Evolutionary conservation across 2,329 filamentous ascomycete species (phyloP), one percentile per base, ranked within the genome.

Genomic region (Podosphaera xanthii): DNA sequence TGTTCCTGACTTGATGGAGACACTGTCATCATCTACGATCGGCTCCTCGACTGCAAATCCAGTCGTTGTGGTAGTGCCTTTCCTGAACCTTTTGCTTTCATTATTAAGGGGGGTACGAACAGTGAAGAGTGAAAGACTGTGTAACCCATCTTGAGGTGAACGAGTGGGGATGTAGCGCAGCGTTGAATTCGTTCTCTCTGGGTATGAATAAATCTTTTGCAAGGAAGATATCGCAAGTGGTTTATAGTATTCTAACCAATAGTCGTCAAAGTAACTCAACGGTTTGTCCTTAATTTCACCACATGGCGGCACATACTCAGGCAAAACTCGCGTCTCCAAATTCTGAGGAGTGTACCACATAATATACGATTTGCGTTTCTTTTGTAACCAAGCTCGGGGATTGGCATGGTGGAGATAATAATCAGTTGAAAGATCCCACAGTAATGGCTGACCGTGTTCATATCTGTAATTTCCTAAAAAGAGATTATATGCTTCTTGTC

Each of bases 381-480:
- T 80, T 14, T 80, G 74, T 2, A 83, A 77, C 80, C 86, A 91
- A 3, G 77, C 75, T 58, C 84, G 79, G 0, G 92, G 92, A 69
- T 94, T 78, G 40, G 84, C 82, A 67, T 98, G 91, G 67, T 98
- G 92, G 5, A 98, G 81, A 66, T 97, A 94, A 71, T 97, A 96
- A 69, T 98, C 92, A 2, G 89, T 95, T 2, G 85, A 77, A 6
- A 98, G 77, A 68, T 98, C 92, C 92, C 92, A 98, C 1, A 98
- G 77, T 87, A 97, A 91, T 0, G 92, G 92, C 68, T 94, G 84
- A 0, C 87, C 89, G 63, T 88, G 82, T 0, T 79, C 73, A 68
- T 89, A 97, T 57, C 90, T 87, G 69, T 98, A 98, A 68, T 97
- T 96, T 5, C 92, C 92, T 0, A 98, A 77, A 68, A 98, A 98